Conservation (phyloP, 2,329 filamentous ascomycete species). For the Calonectria crousiana region DNA sequence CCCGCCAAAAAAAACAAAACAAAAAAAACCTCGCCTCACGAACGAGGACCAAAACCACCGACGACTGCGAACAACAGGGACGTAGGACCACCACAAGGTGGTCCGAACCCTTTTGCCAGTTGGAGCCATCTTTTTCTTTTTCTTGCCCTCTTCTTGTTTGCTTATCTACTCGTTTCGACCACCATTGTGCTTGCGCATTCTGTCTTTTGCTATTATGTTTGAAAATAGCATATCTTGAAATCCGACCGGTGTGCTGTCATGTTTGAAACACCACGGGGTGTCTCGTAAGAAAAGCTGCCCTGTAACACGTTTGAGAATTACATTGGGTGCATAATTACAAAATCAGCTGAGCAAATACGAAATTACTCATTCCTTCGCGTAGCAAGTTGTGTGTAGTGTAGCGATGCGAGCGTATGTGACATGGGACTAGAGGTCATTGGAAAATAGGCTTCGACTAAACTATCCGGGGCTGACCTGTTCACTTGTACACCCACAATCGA, state of each 20-base stretch:
- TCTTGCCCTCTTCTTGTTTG: background rate
- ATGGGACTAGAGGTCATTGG: background rate
- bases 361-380: background rate
- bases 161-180: background rate
- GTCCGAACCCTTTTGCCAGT: constrained; percentile 47
- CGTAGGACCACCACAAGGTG: constrained; percentile 38
- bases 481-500: background rate
- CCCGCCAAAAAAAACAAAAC: background rate
- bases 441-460: background rate
- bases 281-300: no score
- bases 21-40: background rate
- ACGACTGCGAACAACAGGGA: constrained; percentile 30
- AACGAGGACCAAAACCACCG: constrained; percentile 30
- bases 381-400: background rate
- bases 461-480: background rate
- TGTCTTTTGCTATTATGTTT: background rate
- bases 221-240: background rate
- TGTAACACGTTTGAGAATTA: background rate
- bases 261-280: background rate
- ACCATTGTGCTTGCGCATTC: background rate
- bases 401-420: background rate
- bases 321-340: background rate
- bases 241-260: background rate
- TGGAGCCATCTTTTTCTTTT: background rate
- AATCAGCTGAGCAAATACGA: background rate